A percentile compares a stretch with the other conserved stretches of the same genome.
phyloP scores from a whole-genome alignment of 768 basidiomycete species.

The Hericium coralloides region DNA sequence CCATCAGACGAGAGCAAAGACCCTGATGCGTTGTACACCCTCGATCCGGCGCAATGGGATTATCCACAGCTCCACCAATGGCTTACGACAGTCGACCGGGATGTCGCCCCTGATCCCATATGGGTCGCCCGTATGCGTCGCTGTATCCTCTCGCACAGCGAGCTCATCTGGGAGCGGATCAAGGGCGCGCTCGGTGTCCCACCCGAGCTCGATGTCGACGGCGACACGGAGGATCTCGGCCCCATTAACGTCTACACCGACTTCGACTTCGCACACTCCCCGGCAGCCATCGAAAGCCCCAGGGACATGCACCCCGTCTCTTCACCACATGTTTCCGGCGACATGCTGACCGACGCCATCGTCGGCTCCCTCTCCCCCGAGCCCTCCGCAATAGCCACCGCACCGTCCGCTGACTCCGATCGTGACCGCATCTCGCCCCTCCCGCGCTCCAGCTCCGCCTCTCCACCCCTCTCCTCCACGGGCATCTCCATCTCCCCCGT shows the following conservation, averaged over 20 bases:
- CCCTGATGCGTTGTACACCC: slow-evolving; percentile 23
- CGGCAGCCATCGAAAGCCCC: not conserved
- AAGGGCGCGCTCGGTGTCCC: slow-evolving; percentile 85
- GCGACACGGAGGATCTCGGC: slow-evolving; percentile 18
- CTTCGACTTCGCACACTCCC: slow-evolving; percentile 2
- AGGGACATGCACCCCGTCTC: not conserved
- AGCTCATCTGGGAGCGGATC: slow-evolving; percentile 87
- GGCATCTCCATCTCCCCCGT: slow-evolving; percentile 43
- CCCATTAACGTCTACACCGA: not conserved
- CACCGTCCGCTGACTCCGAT: not conserved
- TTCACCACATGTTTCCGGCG: not conserved
- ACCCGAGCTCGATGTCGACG: slow-evolving; percentile 68
- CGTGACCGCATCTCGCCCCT: not conserved
- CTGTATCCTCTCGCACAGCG: slow-evolving; percentile 69
- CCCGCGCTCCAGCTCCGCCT: not conserved
- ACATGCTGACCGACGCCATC: not conserved
- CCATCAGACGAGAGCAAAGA: slow-evolving; percentile 14
- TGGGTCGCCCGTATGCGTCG: slow-evolving; percentile 71
- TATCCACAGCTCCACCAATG: slow-evolving; percentile 62
- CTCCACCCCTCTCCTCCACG: not conserved
- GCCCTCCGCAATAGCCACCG: not conserved
- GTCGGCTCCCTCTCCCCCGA: not conserved
- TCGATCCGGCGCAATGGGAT: slow-evolving; percentile 63
- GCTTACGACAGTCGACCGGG: slow-evolving; percentile 55
- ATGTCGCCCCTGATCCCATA: slow-evolving; percentile 53